Conservation (phyloP, 768 basidiomycete genomes). For the Macrolepiota fuliginosa region DNA sequence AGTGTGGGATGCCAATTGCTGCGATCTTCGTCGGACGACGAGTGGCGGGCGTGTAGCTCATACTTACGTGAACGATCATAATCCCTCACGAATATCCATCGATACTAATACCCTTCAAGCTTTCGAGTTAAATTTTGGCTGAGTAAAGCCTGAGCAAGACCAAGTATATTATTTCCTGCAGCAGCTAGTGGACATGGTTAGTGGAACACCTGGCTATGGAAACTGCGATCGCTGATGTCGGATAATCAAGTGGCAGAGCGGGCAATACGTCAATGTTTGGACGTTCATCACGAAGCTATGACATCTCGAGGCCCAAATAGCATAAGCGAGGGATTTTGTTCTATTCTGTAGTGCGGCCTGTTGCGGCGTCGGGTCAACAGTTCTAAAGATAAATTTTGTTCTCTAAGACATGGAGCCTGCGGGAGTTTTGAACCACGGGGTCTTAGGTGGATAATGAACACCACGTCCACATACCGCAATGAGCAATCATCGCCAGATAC, state of each 20-base stretch:
- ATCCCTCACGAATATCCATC: neutral
- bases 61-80: neutral
- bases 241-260: neutral
- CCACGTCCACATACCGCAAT: neutral
- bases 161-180: neutral
- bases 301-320: neutral
- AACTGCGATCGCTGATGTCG: neutral
- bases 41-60: neutral
- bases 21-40: neutral
- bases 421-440: neutral
- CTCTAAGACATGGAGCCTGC: neutral
- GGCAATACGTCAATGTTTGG: neutral
- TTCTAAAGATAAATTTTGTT: neutral
- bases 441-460: neutral
- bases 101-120: neutral
- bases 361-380: neutral
- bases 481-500: neutral
- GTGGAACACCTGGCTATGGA: neutral
- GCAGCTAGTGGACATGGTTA: too few relatives aligned
- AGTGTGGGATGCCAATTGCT: neutral
- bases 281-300: neutral
- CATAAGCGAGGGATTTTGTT: neutral
- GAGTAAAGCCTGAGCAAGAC: neutral
- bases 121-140: neutral
- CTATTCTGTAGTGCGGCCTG: neutral